A percentile compares a stretch with the other conserved stretches of the same genome.
These are phyloP conservation scores for Trypanosoma boissoni DNA, from an alignment of 208 protist genomes.

Conservation along the genomic window DNA sequence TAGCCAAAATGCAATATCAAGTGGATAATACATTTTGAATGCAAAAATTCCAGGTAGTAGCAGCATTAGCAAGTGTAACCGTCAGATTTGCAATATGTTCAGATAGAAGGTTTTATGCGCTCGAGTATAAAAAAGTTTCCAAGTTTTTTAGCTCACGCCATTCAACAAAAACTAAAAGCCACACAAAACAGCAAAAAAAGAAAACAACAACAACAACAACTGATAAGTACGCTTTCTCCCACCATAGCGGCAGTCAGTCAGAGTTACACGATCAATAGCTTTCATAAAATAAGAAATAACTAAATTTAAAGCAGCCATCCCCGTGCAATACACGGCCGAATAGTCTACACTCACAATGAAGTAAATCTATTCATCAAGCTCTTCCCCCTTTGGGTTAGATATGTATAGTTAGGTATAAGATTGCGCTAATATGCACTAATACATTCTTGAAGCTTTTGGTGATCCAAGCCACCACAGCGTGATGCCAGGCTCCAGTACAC, in stretches of 20 bases:
- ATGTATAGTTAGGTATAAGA: slow-evolving; percentile 93
- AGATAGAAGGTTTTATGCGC: slow-evolving; percentile 94
- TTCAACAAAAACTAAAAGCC: slow-evolving; percentile 95
- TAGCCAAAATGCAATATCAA: slow-evolving; percentile 97
- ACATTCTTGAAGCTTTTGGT: slow-evolving; percentile 86
- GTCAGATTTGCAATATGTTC: slow-evolving; percentile 97
- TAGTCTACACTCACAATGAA: slow-evolving; percentile 89
- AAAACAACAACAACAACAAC: too few species aligned
- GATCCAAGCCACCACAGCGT: too few species aligned
- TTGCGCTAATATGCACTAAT: slow-evolving; percentile 77
- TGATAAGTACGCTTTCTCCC: slow-evolving; percentile 92
- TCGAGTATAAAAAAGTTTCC: slow-evolving; percentile 73
- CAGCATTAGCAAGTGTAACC: slow-evolving; percentile 91
- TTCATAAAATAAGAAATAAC: slow-evolving; percentile 91
- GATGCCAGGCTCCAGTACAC: too few species aligned
- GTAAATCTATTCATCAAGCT: slow-evolving; percentile 90
- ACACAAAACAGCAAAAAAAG: slow-evolving; percentile 84
- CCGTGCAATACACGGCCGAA: slow-evolving; percentile 82
- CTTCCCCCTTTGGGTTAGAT: slow-evolving; percentile 93
- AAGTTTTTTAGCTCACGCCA: slow-evolving; percentile 87
- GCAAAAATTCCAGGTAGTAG: slow-evolving; percentile 82
- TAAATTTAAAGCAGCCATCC: slow-evolving; percentile 88
- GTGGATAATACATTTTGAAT: slow-evolving; percentile 72
- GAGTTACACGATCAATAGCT: slow-evolving; percentile 87
- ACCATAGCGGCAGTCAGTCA: slow-evolving; percentile 95